Base-by-base conservation (phyloP, 768 basidiomycete species). In the Pulveroboletus frians region DNA sequence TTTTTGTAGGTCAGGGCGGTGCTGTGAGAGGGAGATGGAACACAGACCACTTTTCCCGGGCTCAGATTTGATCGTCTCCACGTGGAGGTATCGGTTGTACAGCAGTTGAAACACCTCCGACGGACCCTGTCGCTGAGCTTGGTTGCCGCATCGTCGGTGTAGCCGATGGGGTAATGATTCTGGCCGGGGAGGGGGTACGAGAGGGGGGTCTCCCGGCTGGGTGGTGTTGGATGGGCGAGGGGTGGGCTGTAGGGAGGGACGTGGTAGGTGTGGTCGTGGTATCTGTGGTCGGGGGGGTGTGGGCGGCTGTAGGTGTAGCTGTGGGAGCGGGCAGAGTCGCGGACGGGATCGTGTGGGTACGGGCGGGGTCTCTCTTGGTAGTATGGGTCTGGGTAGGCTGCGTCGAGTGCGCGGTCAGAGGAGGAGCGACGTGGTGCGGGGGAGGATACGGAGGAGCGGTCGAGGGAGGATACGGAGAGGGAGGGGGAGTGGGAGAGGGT, bases 41-140 rank as follows among this genome's bases (percentile, higher is more conserved):
- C 6, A 58, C 77, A 50, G 54, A 77, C 77, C 57, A 90, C 88
- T 78, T 90, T 90, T 23, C 88, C 88, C 1, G 86, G 87, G 50
- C 79, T 83, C 50, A 90, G 76, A 60, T 85, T 88, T 14, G 80
- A 82, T 51, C 88, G 69, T 31, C 88, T 69, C 88, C 88, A 90
- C 21, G 87, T 89, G 43, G 83, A 84, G 29, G 88, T 89, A 54
- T 90, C 88, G 13, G 88, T 88, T 21, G 87, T 89, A 64, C 84
- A 83, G 66, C 88, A 90, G 64, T 90, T 90, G 76, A 85, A 89
- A 67, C 88, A 90, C 40, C 86, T 72, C 32, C 88, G 69, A 23
- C 88, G 76, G 42, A 90, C 83, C 35, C 85, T 76, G 62, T 88
- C 85, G 61, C 80, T 84, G 48, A 89, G 73, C 68, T 90, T 90